Evolutionary conservation across 208 protist species (phyloP).

Genomic region (Leishmania guyanensis): DNA sequence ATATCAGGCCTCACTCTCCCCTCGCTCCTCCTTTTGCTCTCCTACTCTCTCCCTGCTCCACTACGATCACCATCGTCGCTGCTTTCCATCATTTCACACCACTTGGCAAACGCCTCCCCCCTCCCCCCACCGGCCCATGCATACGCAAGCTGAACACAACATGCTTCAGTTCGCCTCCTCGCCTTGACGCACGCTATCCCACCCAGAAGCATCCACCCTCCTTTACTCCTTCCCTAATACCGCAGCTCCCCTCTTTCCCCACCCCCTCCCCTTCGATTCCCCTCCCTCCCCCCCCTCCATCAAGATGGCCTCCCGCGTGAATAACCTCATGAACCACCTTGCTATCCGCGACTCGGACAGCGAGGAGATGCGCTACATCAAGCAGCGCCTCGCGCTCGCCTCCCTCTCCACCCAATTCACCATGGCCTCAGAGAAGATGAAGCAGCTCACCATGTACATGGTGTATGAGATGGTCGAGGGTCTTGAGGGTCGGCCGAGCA

Average conservation of each 20-base stretch:
- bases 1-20: too few relatives aligned
- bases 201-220: background rate
- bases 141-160: background rate
- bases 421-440: constrained; percentile 53
- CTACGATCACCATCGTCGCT: too few relatives aligned
- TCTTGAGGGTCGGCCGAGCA: constrained; percentile 72
- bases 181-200: background rate
- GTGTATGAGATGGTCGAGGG: constrained; percentile 86
- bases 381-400: constrained; percentile 75
- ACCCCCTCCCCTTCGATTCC: background rate
- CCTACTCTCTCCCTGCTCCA: too few relatives aligned
- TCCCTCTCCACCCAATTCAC: constrained; percentile 74
- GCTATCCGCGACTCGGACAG: constrained; percentile 56
- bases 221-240: background rate
- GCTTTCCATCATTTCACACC: too few relatives aligned
- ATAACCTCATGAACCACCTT: constrained; percentile 83
- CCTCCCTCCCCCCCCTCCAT: background rate
- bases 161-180: constrained; percentile 6
- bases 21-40: too few relatives aligned
- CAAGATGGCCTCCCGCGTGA: constrained; percentile 70
- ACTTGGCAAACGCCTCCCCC: too few relatives aligned
- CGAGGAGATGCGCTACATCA: constrained; percentile 67
- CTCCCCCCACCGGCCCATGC: too few relatives aligned
- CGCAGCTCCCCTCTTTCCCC: background rate
- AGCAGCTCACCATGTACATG: constrained; percentile 78